Conservation (phyloP, 2,329 filamentous ascomycete genomes). For the Mycosphaerella sp. region DNA sequence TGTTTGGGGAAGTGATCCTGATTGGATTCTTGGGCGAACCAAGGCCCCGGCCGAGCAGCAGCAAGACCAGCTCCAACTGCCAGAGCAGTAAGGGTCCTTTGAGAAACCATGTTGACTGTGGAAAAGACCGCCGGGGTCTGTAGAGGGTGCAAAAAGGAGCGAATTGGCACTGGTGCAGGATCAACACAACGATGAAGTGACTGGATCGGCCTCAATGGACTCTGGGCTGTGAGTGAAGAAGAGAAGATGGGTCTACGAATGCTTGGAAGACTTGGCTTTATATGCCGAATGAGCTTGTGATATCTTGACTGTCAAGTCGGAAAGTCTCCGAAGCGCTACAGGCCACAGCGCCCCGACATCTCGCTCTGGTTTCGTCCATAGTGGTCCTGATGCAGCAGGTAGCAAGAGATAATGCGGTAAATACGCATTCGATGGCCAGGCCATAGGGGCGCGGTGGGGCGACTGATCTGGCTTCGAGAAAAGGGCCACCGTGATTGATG, state of each 20-base stretch:
- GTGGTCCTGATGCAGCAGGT: neutral
- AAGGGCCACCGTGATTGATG: neutral
- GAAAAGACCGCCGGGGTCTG: slow-evolving; percentile 6
- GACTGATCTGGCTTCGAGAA: neutral
- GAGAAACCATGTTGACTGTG: slow-evolving; percentile 16
- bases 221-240: slow-evolving; percentile 9
- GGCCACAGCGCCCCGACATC: neutral
- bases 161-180: slow-evolving; percentile 12
- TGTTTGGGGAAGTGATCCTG: slow-evolving; percentile 1
- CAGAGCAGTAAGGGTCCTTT: slow-evolving; percentile 17
- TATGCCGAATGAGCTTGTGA: slow-evolving; percentile 8
- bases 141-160: slow-evolving; percentile 9
- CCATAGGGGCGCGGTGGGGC: neutral
- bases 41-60: slow-evolving; percentile 13
- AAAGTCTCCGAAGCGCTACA: neutral
- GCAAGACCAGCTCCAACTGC: slow-evolving; percentile 19
- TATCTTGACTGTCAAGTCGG: neutral
- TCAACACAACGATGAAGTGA: slow-evolving; percentile 1
- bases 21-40: neutral
- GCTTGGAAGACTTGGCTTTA: slow-evolving; percentile 17
- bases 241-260: slow-evolving; percentile 6
- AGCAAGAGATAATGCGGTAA: neutral
- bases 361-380: slow-evolving; percentile 4
- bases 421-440: neutral
- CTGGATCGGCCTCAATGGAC: slow-evolving; percentile 3